Base-by-base conservation (phyloP, 208 protist species). In the Vickermania ingenoplastis region DNA sequence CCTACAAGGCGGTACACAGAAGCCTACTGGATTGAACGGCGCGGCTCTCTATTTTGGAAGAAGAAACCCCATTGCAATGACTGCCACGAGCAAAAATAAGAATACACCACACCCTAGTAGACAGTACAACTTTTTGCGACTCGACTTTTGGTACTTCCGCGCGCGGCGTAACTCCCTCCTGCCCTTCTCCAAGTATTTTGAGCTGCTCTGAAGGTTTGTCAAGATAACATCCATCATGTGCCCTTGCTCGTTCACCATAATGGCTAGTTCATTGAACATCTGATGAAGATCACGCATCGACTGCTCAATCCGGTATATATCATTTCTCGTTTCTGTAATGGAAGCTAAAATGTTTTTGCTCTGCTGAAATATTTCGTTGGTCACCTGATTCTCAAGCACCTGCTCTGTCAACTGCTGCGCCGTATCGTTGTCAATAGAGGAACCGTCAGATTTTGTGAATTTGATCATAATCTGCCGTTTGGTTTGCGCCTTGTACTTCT, bases 391-490 rank as follows among this genome's bases (percentile, higher is more conserved):
- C 64, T 92, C 84, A 53, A 96, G 53, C 45, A 94, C 84, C 53
- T 86, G 73, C 76, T 81, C 48, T 53, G 90, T 77, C 21, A 92
- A 69, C 58, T 83, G 67, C 63, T 81, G 69, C 27, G 77, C 86
- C 24, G 81, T 80, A 2, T 52, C 67, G 60, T 92, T 86, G 57
- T 90, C 79, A 30, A 96, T 83, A 13, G 74, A 71, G 31, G 63
- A 77, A 28, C 85, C 83, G 63, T 92, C 81, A 0, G 79, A 65
- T 61, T 92, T 90, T 22, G 78, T 91, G 76, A 82, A 94, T 57
- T 89, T 90, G 56, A 89, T 92, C 57, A 91, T 96, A 70, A 96
- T 94, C 62, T 89, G 86, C n/a, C 90, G 83, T 64, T 89, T 73
- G 48, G 86, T 90, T 68, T 90, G 83, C 21, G 72, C 59, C 66